These are phyloP conservation scores for Teratosphaeria gauchensis DNA, from an alignment of 2,329 filamentous ascomycete species.

Conservation along the genomic window DNA sequence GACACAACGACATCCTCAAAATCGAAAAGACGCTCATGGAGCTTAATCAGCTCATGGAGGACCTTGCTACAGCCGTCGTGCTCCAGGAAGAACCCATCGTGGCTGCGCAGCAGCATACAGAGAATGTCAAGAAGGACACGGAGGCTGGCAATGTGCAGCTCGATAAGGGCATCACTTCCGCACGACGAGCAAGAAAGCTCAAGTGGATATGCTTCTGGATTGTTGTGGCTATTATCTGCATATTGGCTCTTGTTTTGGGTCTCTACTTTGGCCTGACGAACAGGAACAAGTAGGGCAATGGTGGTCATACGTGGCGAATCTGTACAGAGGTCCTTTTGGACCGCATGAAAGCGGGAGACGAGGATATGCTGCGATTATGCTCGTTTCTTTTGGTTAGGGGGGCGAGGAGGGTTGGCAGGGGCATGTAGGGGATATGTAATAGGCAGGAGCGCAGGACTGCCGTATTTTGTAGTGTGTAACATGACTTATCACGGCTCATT, in stretches of 20 bases:
- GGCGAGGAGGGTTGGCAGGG: not conserved
- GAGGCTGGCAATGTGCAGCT: slow-evolving; percentile 62
- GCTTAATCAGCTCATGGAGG: slow-evolving; percentile 59
- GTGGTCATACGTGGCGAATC: not conserved
- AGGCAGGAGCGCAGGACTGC: not conserved
- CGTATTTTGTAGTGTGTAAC: not conserved
- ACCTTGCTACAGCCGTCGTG: slow-evolving; percentile 65
- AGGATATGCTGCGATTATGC: not conserved
- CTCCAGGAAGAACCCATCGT: slow-evolving; percentile 58
- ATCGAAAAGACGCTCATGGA: slow-evolving; percentile 69
- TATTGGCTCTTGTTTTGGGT: slow-evolving; percentile 41
- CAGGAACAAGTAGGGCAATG: not conserved
- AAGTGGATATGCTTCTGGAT: slow-evolving; percentile 73
- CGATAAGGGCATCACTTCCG: slow-evolving; percentile 56
- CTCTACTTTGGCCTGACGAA: slow-evolving; percentile 35
- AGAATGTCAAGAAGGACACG: slow-evolving; percentile 56
- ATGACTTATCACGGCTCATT: not conserved
- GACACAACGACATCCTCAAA: slow-evolving; percentile 72
- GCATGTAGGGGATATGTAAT: not conserved
- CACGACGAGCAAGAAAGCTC: slow-evolving; percentile 58
- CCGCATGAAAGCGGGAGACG: not conserved
- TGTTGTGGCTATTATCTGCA: slow-evolving; percentile 36
- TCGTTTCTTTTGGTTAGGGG: not conserved
- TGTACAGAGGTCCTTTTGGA: not conserved
- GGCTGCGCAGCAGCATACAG: slow-evolving; percentile 55